Evolutionary conservation across 805 yeast genomes (phyloP).

Genomic region (Metschnikowia reukaufii): DNA sequence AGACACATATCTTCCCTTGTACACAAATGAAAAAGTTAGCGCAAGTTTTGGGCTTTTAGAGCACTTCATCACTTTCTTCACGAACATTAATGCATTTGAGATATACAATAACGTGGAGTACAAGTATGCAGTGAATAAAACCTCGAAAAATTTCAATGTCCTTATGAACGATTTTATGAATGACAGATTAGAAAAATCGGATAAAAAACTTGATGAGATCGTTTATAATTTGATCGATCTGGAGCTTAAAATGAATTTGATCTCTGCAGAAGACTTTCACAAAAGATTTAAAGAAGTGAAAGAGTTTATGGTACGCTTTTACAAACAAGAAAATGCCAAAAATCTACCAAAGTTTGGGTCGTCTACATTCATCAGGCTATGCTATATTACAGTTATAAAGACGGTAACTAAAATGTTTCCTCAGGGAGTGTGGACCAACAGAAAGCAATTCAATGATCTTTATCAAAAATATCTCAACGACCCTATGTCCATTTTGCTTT

Average conservation of each 20-base stretch:
- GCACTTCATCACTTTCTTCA: conserved; percentile 33
- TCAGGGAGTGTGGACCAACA: conserved; percentile 41
- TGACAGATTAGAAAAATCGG: conserved; percentile 31
- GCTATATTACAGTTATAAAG: conserved; percentile 39
- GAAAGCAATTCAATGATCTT: conserved; percentile 29
- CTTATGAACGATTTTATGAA: conserved; percentile 32
- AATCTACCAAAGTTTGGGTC: conserved; percentile 37
- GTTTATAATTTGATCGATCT: conserved; percentile 35
- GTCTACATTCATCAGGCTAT: conserved; percentile 29
- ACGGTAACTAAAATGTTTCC: conserved; percentile 41
- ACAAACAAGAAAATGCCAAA: conserved; percentile 34
- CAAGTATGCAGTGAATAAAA: conserved; percentile 34
- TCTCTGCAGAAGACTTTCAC: conserved; percentile 33
- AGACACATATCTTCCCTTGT: conserved; percentile 29
- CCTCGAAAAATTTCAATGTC: conserved; percentile 27
- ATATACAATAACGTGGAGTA: conserved; percentile 37
- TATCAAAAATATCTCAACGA: conserved; percentile 33
- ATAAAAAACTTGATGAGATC: conserved; percentile 35
- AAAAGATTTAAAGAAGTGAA: conserved; percentile 37
- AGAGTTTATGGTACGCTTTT: conserved; percentile 38
- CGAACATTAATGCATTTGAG: conserved; percentile 28
- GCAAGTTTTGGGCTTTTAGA: conserved; percentile 28
- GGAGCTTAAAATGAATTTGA: conserved; percentile 40
- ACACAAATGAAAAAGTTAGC: conserved; percentile 29
- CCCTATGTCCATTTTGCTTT: conserved; percentile 47